Base-by-base conservation (phyloP, 192 early-diverging fungal species). In the Coemansia furcata region DNA sequence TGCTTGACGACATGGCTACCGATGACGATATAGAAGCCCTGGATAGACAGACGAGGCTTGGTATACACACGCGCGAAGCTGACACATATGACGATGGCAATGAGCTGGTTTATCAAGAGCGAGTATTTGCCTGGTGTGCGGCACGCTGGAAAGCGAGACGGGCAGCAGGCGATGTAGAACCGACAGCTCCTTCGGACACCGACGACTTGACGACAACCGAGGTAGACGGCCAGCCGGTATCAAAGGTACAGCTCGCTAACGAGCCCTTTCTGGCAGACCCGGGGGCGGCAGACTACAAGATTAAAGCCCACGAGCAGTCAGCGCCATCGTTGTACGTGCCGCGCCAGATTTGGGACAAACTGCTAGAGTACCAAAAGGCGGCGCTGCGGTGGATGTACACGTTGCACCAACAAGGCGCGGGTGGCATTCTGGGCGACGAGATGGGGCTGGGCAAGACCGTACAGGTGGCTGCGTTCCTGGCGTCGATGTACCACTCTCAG, bases 381-480 rank as follows among this genome's bases (percentile, higher is more conserved):
- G 89, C 93, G 49, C 70, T 91, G 6, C 80, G 84, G 32, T 99
- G 97, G 97, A 77, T 99, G 38, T 92, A 88, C 87, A 92, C 95
- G 62, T 79, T 98, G 47, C 91, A 96, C 73, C 81, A 82, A 49
- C 93, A 96, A 71, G 84, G 93, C 39, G 88, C 90, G 0, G 97
- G 97, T 3, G 97, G 97, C 0, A 91, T 98, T 26, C 80, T 97
- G 26, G 95, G 94, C 26, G 95, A 97, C 77, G 94, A 96, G 72
- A 96, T 98, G 95, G 95, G 94, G 2, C 74, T 97, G 2, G 97
- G 97, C 10, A 98, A 98, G 65, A 98, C 97, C 0, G 88, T 97
- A 36, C 97, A 98, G 69, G 85, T 94, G 5, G 90, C 92, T 36
- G 78, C 92, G 19, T 96, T 95, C 64, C 79, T 98, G 21, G 88